phyloP scores from a whole-genome alignment of 306 rosid species.

The Malus sieversii region DNA sequence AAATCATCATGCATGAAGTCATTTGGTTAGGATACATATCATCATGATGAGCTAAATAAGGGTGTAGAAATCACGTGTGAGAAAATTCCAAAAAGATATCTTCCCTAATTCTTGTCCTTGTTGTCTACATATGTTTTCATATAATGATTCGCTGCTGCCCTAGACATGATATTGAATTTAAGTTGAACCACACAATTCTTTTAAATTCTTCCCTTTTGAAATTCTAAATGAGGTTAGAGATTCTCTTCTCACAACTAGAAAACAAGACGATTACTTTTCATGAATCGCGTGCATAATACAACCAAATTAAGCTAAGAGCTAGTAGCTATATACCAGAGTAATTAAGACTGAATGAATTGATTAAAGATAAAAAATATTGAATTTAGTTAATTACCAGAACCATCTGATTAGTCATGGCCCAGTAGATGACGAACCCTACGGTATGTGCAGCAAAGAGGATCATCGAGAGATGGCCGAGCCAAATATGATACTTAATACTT shows the following conservation, averaged over 20 bases:
- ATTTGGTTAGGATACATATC: not conserved
- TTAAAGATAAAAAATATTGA: not conserved
- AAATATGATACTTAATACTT: slow-evolving; percentile 56
- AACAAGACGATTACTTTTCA: not conserved
- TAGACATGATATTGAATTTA: not conserved
- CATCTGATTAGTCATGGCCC: slow-evolving; percentile 57
- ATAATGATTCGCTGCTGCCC: too few relatives aligned
- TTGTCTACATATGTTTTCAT: too few relatives aligned
- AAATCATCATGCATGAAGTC: not conserved
- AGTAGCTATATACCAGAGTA: not conserved
- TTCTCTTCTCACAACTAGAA: not conserved
- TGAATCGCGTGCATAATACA: not conserved
- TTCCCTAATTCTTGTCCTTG: not conserved
- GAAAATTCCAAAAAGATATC: not conserved
- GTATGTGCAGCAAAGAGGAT: slow-evolving; percentile 49
- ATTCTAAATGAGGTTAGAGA: not conserved
- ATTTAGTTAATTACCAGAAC: slow-evolving; percentile 16
- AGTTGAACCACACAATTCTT: not conserved
- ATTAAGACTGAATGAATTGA: not conserved
- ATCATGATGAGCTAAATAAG: not conserved
- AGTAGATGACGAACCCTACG: slow-evolving; percentile 48
- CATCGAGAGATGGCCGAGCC: slow-evolving; percentile 67
- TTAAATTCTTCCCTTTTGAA: not conserved
- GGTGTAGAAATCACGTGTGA: not conserved
- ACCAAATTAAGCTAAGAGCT: too few relatives aligned